Base-by-base conservation (phyloP, 225 moss, liverwort and hornwort genomes). In the Ulota crispa region DNA sequence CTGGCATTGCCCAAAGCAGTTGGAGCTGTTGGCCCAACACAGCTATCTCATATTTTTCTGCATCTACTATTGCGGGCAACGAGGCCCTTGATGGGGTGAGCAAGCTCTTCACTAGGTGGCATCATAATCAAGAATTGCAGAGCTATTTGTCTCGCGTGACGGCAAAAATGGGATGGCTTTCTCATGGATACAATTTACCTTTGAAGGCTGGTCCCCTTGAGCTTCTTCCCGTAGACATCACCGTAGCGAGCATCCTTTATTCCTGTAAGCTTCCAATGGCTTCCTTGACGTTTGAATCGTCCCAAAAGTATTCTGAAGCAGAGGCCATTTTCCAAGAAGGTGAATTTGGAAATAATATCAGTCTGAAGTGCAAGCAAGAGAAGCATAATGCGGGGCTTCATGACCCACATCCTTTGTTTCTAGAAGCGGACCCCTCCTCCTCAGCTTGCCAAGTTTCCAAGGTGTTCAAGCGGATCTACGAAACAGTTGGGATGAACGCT, bases 51-150 rank as follows among this genome's bases (percentile, higher is more conserved):
- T 72, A 9, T 36, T 28, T 63, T 15, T 9, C 31, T 9, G 6
- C 54, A 2, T 3, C 55, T 26, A 56, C 37, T 0, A 2, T 68
- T 0, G 14, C 6, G 8, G 37, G 62, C 20, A 34, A 27, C 2
- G 0, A 56, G 4, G 73, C 66, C 41, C 31, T n/a, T 24, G 41
- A 11, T 30, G 73, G 47, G 14, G 56, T 79, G 4, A 12, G 28
- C 1, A 52, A 19, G 21, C 82, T 86, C 27, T 73, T 86, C 26
- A 45, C 39, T 34, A 62, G 79, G n/a, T 86, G 86, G 82, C 36
- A 11, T 28, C 9, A 36, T 3, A 86, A 86, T 37, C 26, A 7
- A n/a, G 34, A 83, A 1, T 70, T 86, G 34, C 82, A 75, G 6
- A 54, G 0, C 0, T 86, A 83, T 64, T 31, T 86, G 4, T 28